Conservation (phyloP, 306 rosid genomes). For the Quercus robur region DNA sequence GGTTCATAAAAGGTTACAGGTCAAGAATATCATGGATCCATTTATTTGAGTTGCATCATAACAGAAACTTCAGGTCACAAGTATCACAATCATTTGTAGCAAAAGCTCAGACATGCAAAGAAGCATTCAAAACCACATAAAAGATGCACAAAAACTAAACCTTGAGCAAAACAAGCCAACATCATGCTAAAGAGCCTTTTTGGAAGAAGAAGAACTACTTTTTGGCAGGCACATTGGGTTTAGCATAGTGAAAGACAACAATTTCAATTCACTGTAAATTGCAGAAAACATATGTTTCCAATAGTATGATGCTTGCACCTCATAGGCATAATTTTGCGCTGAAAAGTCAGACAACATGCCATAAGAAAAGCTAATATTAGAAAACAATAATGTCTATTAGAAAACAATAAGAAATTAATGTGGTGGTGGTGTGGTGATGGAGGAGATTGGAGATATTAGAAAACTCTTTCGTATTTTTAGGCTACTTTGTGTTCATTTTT, state of each 20-base stretch:
- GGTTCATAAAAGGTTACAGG: not conserved
- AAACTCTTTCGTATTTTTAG: too few species aligned
- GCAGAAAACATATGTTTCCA: not conserved
- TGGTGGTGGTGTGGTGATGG: too few species aligned
- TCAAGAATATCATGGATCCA: not conserved
- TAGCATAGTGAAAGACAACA: not conserved
- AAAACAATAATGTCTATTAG: too few species aligned
- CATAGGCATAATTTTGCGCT: not conserved
- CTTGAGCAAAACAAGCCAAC: not conserved
- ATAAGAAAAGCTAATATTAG: too few species aligned
- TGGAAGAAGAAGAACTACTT: not conserved
- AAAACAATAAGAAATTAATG: too few species aligned
- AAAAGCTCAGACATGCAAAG: not conserved
- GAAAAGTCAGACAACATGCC: too few species aligned
- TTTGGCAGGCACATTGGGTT: not conserved
- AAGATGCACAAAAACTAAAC: not conserved
- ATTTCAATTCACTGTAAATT: not conserved
- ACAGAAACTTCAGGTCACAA: not conserved
- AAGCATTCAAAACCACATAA: not conserved
- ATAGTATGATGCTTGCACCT: conserved; percentile 3
- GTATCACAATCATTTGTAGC: not conserved
- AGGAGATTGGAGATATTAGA: too few species aligned
- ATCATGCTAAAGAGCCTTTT: not conserved
- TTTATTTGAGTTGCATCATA: not conserved
- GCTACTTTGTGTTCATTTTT: too few species aligned